Conservation (phyloP, 352 stramenopile species). For the Pythium scleroteichum region DNA sequence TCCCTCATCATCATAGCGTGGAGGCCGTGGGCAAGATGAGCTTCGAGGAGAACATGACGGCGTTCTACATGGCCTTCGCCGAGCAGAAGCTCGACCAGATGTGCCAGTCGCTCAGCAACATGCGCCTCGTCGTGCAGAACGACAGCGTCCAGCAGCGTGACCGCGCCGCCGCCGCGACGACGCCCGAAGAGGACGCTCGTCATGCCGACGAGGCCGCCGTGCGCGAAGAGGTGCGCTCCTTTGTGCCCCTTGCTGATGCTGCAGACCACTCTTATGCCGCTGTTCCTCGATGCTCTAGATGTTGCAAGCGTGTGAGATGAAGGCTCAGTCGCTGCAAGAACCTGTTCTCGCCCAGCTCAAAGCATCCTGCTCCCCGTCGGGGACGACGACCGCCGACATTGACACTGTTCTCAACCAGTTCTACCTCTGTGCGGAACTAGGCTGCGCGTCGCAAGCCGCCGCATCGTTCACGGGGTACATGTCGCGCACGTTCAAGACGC, state of each 20-base stretch:
- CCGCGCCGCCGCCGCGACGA: constrained; percentile 19
- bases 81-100: constrained; percentile 71
- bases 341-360: constrained; percentile 47
- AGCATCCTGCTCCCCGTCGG: constrained; percentile 35
- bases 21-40: constrained; percentile 34
- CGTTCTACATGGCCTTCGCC: constrained; percentile 81
- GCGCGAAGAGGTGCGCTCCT: constrained; percentile 51
- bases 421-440: constrained; percentile 51
- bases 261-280: neutral
- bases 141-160: constrained; percentile 29
- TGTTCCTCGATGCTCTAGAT: constrained; percentile 49
- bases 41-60: constrained; percentile 80
- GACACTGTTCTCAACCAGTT: constrained; percentile 53
- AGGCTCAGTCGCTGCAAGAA: constrained; percentile 47
- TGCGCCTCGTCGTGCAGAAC: constrained; percentile 47
- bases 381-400: constrained; percentile 32
- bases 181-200: constrained; percentile 16
- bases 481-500: constrained; percentile 51
- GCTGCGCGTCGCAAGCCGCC: constrained; percentile 31
- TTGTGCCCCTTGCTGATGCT: neutral
- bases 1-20: neutral
- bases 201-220: constrained; percentile 32
- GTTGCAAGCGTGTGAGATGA: constrained; percentile 71
- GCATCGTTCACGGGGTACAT: constrained; percentile 45
- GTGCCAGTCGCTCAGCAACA: constrained; percentile 58